Conservation (phyloP, 1,284 basidiomycete species). For the Boletus semigastroideus region DNA sequence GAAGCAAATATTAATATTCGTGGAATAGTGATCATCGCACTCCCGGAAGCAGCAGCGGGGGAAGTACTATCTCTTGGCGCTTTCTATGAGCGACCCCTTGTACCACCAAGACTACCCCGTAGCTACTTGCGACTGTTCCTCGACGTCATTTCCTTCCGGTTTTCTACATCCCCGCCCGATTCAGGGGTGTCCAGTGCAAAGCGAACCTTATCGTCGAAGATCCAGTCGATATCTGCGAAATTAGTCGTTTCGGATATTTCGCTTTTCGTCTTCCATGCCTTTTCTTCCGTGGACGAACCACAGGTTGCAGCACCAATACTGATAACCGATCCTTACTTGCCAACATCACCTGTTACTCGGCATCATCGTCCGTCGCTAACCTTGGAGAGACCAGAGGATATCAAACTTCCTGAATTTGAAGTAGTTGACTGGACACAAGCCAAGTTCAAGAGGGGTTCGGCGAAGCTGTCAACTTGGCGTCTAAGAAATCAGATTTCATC, state of each 20-base stretch:
- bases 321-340: constrained; percentile 59
- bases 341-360: constrained; percentile 45
- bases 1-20: constrained; percentile 42
- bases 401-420: constrained; percentile 52
- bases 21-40: constrained; percentile 50
- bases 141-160: constrained; percentile 40
- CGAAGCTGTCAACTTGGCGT: constrained; percentile 64
- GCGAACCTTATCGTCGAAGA: constrained; percentile 1
- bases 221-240: constrained; percentile 32
- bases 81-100: constrained; percentile 55
- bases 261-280: constrained; percentile 45
- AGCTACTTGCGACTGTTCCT: constrained; percentile 60
- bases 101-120: constrained; percentile 47
- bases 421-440: constrained; percentile 62
- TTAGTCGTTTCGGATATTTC: constrained; percentile 48
- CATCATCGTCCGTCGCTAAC: constrained; percentile 43
- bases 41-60: constrained; percentile 25
- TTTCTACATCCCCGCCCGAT: constrained; percentile 15
- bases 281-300: constrained; percentile 22
- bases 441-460: constrained; percentile 40
- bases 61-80: constrained; percentile 27
- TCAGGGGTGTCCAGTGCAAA: constrained; percentile 3
- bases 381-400: constrained; percentile 23
- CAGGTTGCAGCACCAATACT: constrained; percentile 55
- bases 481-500: constrained; percentile 31